Percentiles rank a stretch among this genome's conserved stretches.
These are phyloP conservation scores for Yamadazyma friedrichii DNA, from an alignment of 1,139 yeast genomes.

Conservation along the genomic window DNA sequence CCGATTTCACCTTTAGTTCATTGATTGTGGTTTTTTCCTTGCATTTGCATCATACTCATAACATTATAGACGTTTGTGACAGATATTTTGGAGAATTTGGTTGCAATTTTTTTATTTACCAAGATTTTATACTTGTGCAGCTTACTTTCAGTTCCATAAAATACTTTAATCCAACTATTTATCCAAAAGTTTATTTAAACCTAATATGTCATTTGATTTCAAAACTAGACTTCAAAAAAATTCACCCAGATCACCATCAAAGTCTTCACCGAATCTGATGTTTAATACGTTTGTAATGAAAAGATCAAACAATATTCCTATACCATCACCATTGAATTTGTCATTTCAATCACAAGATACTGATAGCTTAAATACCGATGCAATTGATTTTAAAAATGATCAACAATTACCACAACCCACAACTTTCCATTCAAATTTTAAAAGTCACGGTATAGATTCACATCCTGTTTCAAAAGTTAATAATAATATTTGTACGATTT, in stretches of 20 bases:
- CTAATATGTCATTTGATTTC: neutral
- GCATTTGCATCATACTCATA: neutral
- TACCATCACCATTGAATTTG: slow-evolving; percentile 16
- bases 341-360: slow-evolving; percentile 10
- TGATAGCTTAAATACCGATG: slow-evolving; percentile 10
- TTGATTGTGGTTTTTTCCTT: neutral
- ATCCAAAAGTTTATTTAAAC: too few species aligned
- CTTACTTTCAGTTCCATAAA: too few species aligned
- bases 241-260: neutral
- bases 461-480: slow-evolving; percentile 6
- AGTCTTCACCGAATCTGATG: neutral
- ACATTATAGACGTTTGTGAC: neutral
- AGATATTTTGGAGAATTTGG: neutral
- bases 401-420: slow-evolving; percentile 1
- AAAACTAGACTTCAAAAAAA: slow-evolving; percentile 1
- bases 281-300: neutral
- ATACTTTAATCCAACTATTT: too few species aligned
- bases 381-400: slow-evolving; percentile 7
- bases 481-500: slow-evolving; percentile 24
- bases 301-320: slow-evolving; percentile 8
- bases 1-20: neutral
- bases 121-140: too few species aligned
- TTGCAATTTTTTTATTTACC: neutral
- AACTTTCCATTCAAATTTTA: slow-evolving; percentile 2
- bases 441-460: neutral